These are phyloP conservation scores for Dioscorea zingiberensis DNA, from an alignment of 106 monocot species.

Conservation along the genomic window DNA sequence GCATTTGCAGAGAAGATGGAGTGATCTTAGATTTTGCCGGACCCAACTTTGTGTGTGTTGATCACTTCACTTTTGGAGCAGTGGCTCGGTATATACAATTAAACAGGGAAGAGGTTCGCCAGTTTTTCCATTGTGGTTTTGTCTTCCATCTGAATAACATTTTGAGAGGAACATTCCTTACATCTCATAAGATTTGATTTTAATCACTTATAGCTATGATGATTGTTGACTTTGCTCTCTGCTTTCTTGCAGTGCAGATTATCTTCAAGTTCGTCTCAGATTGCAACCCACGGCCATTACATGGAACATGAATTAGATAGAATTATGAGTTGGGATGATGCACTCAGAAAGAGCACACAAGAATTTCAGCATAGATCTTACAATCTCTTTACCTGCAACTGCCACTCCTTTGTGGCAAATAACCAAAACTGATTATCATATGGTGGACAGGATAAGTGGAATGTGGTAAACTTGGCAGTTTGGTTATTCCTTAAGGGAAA, in stretches of 20 bases:
- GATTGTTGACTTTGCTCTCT: neutral
- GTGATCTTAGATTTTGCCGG: constrained; percentile 93
- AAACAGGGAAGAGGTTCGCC: constrained; percentile 51
- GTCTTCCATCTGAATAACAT: neutral
- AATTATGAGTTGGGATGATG: constrained; percentile 57
- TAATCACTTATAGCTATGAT: neutral
- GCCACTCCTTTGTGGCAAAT: constrained; percentile 89
- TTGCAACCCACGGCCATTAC: neutral
- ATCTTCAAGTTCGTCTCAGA: neutral
- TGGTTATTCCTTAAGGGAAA: constrained; percentile 52
- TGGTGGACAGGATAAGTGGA: constrained; percentile 54
- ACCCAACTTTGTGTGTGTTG: constrained; percentile 87
- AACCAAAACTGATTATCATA: constrained; percentile 62
- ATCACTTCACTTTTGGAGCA: constrained; percentile 84
- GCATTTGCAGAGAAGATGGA: constrained; percentile 96
- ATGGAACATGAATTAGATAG: constrained; percentile 9
- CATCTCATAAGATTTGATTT: neutral
- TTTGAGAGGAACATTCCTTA: neutral
- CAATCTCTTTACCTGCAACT: constrained; percentile 89
- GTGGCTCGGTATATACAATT: constrained; percentile 74
- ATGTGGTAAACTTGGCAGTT: constrained; percentile 70
- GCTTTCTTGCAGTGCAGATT: constrained; percentile 12
- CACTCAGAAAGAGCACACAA: constrained; percentile 63
- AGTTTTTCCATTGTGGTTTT: neutral
- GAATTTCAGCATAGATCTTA: constrained; percentile 84